Base-by-base conservation (phyloP, 345 rosid genomes). In the Bruguiera gymnorhiza region DNA sequence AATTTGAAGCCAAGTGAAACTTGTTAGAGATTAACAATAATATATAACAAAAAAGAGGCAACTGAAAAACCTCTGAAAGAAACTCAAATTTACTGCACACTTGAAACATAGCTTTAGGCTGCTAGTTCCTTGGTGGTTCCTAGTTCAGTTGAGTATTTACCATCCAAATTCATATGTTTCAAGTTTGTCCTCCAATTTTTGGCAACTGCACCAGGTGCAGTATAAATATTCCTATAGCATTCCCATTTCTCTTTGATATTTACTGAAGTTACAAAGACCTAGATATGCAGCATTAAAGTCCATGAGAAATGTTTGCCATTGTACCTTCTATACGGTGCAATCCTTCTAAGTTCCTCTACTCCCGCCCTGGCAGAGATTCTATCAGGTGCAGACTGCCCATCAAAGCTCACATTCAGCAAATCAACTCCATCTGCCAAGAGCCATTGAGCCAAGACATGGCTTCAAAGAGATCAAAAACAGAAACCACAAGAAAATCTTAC, bases 331-430 rank as follows among this genome's bases (percentile, higher is more conserved):
- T 56, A 68, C 15, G 97, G 93, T 59, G 96, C 88, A 65, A 91
- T 82, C 75, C 69, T 83, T 77, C 76, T 65, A 6, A 94, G 96
- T 75, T 94, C 98, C 78, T 78, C 66, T 19, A 85, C 36, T 74
- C 98, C 98, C 48, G 84, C 83, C 77, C 73, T 83, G n/a, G 93
- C 93, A 15, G 95, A 84, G 71, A 91, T 86, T 79, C 98, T 86
- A 76, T 94, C 98, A 60, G 97, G 98, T 70, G 98, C 98, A 75
- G 81, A 70, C 70, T 84, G 82, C 37, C 97, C 90, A 66, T 94
- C 98, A 76, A 94, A 94, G 71, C 98, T 91, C 55, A 94, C 87
- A 80, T 89, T 91, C 61, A 94, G 96, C 31, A 94, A 86, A 75
- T 94, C 98, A 75, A 94, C 84, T 70, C 84, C 95, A 85, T 80